Conservation (phyloP, 192 early-diverging fungal genomes). For the Rhizoclosmatium globosum region DNA sequence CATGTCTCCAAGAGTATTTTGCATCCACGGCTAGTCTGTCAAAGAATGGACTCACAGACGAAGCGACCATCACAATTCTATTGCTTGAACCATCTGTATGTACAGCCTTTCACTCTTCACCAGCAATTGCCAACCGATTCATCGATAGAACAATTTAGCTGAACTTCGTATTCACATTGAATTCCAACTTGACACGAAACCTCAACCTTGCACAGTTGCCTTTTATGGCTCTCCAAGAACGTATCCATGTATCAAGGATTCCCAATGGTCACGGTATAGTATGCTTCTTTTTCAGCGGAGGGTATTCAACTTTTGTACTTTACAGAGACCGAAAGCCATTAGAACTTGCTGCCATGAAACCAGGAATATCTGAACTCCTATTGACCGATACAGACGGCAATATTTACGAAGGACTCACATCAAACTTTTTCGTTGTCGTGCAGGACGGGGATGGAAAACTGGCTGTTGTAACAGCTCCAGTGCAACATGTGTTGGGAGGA, state of each 20-base stretch:
- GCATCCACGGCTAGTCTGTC: conserved; percentile 48
- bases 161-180: conserved; percentile 11
- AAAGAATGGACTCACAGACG: conserved; percentile 51
- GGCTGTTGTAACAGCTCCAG: conserved; percentile 58
- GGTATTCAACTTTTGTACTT: neutral
- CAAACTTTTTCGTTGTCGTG: conserved; percentile 70
- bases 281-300: too few species aligned
- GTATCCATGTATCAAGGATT: conserved; percentile 70
- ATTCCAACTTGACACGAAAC: conserved; percentile 20
- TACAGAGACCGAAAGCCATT: conserved; percentile 60
- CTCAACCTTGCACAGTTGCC: conserved; percentile 49
- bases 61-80: conserved; percentile 43
- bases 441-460: neutral
- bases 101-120: neutral
- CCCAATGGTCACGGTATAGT: conserved; percentile 69
- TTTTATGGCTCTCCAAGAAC: conserved; percentile 63
- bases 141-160: neutral
- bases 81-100: neutral
- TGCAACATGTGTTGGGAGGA: conserved; percentile 66
- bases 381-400: conserved; percentile 62
- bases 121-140: too few species aligned
- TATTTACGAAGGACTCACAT: conserved; percentile 74
- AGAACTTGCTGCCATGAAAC: conserved; percentile 35
- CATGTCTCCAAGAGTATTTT: conserved; percentile 30
- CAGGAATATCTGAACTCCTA: conserved; percentile 69